Evolutionary conservation across 305 asterid species (phyloP), one percentile per base, ranked within the genome.

Genomic region (Plantago coronopus): DNA sequence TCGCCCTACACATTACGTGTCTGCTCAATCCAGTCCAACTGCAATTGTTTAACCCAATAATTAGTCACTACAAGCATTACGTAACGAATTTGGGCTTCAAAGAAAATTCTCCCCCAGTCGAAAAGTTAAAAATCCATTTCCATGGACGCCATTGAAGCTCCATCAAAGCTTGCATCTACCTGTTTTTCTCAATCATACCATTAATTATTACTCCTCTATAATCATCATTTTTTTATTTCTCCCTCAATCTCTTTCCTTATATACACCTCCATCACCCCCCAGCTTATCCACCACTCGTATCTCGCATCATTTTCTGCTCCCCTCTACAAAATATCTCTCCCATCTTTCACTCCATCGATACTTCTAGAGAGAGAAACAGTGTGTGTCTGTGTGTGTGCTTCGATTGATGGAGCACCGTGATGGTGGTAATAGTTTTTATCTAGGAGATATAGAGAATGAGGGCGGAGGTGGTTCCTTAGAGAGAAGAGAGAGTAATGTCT

Each of bases 381-480:
- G 9, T 0, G 1, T 4, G 9, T 11, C 8, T 31, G 20, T 23
- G 53, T 48, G 23, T 18, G 23, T 18, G 50, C 7, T 16, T 45
- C 7, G 8, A 11, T 37, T 40, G 44, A 57, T 57, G 49, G 62
- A 57, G 10, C 31, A 40, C 40, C 20, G 25, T 12, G 54, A 48
- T 19, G 62, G 45, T 38, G 38, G 17, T 17, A 17, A 31, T 27
- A 20, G n/a, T 53, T 14, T 22, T 5, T 16, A 5, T n/a, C 57
- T 19, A 55, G 84, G 61, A 2, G 95, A 81, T 68, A 66, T 81
- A 14, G 95, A 86, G 74, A 67, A 75, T 61, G 77, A 71, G 4
- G 83, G 73, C 9, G 66, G 49, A 12, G 64, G 62, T 20, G 34
- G 25, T 31, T 48, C 29, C 7, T 42, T 48, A 17, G 70, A 54